Base-by-base conservation (phyloP, 495 filamentous ascomycete species). In the Penicilliopsis zonata region DNA sequence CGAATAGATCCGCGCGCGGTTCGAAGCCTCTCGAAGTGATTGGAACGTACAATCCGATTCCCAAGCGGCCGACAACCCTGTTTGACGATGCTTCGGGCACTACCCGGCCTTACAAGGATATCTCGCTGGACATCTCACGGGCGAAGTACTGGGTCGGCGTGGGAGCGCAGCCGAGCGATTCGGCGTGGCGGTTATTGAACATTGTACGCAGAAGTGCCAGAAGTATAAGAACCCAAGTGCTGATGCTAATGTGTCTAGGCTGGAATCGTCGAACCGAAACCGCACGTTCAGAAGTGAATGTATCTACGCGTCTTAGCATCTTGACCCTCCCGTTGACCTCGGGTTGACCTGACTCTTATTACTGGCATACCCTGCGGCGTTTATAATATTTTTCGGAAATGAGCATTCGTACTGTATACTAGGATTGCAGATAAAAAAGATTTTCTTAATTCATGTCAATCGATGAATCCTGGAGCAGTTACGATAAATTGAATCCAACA, bases 141-240 rank as follows among this genome's bases (percentile, higher is more conserved):
- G 81, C 87, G 33, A 78, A 81, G 55, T 98, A 98, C 61, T 98
- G 90, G 90, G 63, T 98, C 9, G 90, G 90, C 52, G 87, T 95
- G 7, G 90, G 90, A 3, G 90, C 90, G 23, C 90, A 98, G 59
- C 87, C 90, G 17, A 86, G 77, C 42, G 83, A 94, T 42, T 71
- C 81, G 3, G 81, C 78, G 17, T 92, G 86, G 90, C 67, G 86
- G 59, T 48, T 98, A 43, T 55, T 98, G 55, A 64, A 65, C 31
- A 75, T 94, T 82, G 90, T 94, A 65, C 30, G 80, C 59, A 22
- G 18, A 28, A n/a, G n/a, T n/a, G n/a, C n/a, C n/a, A n/a, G n/a
- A n/a, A n/a, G n/a, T n/a, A n/a, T n/a, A n/a, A n/a, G n/a, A n/a
- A n/a, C n/a, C n/a, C n/a, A n/a, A n/a, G n/a, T n/a, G n/a, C n/a